Conservation (phyloP, 257 asterid genomes). For the Orobanche coerulescens region DNA sequence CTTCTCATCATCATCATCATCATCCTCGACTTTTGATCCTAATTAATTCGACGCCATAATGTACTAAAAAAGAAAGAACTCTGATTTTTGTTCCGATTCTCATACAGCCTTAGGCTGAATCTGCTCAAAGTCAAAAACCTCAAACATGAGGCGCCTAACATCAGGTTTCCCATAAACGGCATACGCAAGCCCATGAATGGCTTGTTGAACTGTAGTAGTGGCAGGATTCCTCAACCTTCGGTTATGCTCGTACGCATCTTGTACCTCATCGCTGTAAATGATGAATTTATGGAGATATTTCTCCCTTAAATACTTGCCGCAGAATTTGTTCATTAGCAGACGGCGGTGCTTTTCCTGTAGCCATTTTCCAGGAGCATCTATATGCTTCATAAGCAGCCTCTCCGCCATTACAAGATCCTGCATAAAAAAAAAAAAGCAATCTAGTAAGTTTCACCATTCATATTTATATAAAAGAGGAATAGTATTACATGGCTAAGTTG, state of each 20-base stretch:
- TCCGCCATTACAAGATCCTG: slow-evolving; percentile 98
- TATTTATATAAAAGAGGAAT: not conserved
- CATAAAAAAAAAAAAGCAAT: not conserved
- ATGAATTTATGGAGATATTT: slow-evolving; percentile 71
- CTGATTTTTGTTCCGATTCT: slow-evolving; percentile 10
- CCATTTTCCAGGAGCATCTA: slow-evolving; percentile 97
- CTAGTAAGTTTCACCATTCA: not conserved
- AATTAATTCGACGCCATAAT: too few relatives aligned
- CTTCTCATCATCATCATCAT: slow-evolving; percentile 10
- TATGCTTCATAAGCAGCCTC: slow-evolving; percentile 90
- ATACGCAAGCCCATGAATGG: slow-evolving; percentile 82
- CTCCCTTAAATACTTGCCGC: slow-evolving; percentile 84
- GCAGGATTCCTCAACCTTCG: slow-evolving; percentile 96
- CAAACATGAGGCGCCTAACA: slow-evolving; percentile 94
- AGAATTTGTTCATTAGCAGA: slow-evolving; percentile 87
- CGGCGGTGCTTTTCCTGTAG: slow-evolving; percentile 73
- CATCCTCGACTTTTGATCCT: too few relatives aligned
- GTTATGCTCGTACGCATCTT: slow-evolving; percentile 80
- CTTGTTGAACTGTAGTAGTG: slow-evolving; percentile 90
- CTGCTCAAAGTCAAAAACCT: slow-evolving; percentile 93
- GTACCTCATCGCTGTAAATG: slow-evolving; percentile 80
- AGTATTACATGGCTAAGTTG: not conserved
- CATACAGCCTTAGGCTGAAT: slow-evolving; percentile 65
- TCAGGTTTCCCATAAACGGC: slow-evolving; percentile 92
- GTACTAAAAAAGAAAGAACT: not conserved